Evolutionary conservation across 1,284 basidiomycete species (phyloP), one percentile per base, ranked within the genome.

Genomic region (Exobasidium rhododendri): DNA sequence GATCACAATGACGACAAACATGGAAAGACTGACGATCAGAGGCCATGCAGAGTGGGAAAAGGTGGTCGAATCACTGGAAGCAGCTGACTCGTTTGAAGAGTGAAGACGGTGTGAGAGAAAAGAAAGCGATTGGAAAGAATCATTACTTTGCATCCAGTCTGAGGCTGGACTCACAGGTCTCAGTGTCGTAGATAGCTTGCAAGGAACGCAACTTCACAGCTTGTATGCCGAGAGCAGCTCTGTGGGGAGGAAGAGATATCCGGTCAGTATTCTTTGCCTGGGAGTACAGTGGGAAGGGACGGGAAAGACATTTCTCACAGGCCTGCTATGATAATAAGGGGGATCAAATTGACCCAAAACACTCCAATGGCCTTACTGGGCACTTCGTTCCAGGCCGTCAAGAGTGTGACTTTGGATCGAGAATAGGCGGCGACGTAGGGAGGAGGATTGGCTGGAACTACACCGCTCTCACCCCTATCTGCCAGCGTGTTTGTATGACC

Each of bases 181-280:
- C 47, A 5, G 47, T 26, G 28, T 50, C 28, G 20, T 24, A 4
- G 47, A 50, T 24, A 20, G 47, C 22, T 26, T 17, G 24, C 14
- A 50, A 28, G 4, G 22, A n/a, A 50, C 14, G 24, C 20, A 50
- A 20, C 14, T 50, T 26, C 20, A 4, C 26, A 24, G 20, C 47
- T 50, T 50, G 47, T 24, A 50, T 50, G 28, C 47, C 47, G 47
- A 50, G 22, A 24, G 47, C 47, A 2, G 24, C 47, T 17, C 47
- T 50, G 47, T 14, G 26, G 28, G 26, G 24, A 50, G 26, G 4
- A 13, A 13, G 4, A 50, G 4, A 50, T 13, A 28, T 50, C 20
- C 14, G 4, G 22, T 50, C 4, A 13, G 28, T 17, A 17, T 4
- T 50, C 26, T 24, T 5, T 20, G 35, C 7, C 35, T 40, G 7